Percentiles rank a stretch among this genome's conserved stretches.
phyloP scores from a whole-genome alignment of 2,329 filamentous ascomycete genomes.

The Aspergillus brunneoviolaceus region DNA sequence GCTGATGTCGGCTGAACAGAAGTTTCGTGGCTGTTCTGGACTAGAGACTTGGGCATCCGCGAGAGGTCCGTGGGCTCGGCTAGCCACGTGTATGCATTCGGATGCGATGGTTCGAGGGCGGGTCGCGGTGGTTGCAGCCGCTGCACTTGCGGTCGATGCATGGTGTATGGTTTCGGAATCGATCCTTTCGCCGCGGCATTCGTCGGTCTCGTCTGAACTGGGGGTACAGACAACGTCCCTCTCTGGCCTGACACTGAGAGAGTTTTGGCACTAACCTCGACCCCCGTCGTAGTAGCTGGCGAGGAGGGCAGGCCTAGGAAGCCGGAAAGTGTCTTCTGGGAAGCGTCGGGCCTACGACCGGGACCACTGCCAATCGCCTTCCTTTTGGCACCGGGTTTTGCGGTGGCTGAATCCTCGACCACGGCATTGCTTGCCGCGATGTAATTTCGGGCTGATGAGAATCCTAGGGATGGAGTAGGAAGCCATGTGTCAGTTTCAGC shows the following conservation, averaged over 20 bases:
- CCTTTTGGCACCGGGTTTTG: constrained; percentile 32
- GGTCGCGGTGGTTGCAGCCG: constrained; percentile 34
- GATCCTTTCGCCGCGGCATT: constrained; percentile 13
- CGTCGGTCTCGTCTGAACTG: constrained; percentile 3
- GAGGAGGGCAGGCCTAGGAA: constrained; percentile 47
- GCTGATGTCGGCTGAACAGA: not conserved
- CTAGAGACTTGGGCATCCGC: constrained; percentile 1
- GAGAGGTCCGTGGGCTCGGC: constrained; percentile 26
- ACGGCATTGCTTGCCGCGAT: constrained; percentile 36
- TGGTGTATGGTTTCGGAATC: constrained; percentile 24
- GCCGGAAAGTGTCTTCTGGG: constrained; percentile 53
- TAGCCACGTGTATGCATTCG: constrained; percentile 39
- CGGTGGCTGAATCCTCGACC: constrained; percentile 8
- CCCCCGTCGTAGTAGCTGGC: constrained; percentile 16
- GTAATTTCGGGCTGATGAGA: constrained; percentile 62
- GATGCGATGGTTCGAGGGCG: constrained; percentile 30
- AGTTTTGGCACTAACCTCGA: constrained; percentile 12
- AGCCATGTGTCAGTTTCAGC: constrained; percentile 33
- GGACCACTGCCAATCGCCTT: constrained; percentile 27
- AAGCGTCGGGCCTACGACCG: constrained; percentile 40
- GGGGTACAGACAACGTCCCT: constrained; percentile 12
- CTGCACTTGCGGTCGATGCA: constrained; percentile 34
- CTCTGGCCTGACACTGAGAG: constrained; percentile 1
- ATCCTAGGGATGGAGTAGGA: constrained; percentile 53
- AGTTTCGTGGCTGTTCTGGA: constrained; percentile 12